Base-by-base conservation (phyloP, 768 basidiomycete genomes). In the Tulasnella calospora region DNA sequence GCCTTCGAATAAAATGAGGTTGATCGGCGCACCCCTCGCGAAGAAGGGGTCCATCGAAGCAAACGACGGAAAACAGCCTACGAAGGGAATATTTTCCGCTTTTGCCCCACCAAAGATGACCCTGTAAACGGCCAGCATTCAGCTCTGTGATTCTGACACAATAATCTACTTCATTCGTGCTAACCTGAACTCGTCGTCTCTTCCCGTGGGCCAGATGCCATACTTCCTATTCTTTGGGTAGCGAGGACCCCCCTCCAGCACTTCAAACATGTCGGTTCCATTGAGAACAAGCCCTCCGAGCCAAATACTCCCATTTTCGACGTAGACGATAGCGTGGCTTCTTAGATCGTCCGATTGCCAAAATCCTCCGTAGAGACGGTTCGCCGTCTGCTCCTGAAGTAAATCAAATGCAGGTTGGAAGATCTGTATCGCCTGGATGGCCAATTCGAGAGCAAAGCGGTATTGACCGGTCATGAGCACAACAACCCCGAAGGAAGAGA, bases 141-240 rank as follows among this genome's bases (percentile, higher is more conserved):
- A 67, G 61, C 27, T 67, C 0, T 13, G 1, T 35, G 35, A 9
- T 1, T 35, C 61, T 15, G 9, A 12, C 61, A 30, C 10, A 2
- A 10, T 19, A 51, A 51, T n/a, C 51, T 23, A 9, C 9, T 8
- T 9, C 51, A 57, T 51, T 41, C 8, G 46, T 21, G 33, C 83
- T 27, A 72, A 84, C 84, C 85, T 79, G 73, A 85, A 82, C 79
- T 85, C 83, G 35, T 84, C 83, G 1, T 79, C 77, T 27, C 82
- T 73, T 67, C 79, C 81, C 17, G 82, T 82, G 7, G 79, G 80
- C 13, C 84, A 79, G 78, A 84, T 69, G 8, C 82, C 81, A 33
- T 82, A 72, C 4, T 81, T 73, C 30, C 55, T 30, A n/a, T 7
- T 30, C 9, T 27, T 27, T 33, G 77, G 77, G 13, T 47, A 36